Base-by-base conservation (phyloP, 2,329 filamentous ascomycete species). In the Rutstroemia sp. region DNA sequence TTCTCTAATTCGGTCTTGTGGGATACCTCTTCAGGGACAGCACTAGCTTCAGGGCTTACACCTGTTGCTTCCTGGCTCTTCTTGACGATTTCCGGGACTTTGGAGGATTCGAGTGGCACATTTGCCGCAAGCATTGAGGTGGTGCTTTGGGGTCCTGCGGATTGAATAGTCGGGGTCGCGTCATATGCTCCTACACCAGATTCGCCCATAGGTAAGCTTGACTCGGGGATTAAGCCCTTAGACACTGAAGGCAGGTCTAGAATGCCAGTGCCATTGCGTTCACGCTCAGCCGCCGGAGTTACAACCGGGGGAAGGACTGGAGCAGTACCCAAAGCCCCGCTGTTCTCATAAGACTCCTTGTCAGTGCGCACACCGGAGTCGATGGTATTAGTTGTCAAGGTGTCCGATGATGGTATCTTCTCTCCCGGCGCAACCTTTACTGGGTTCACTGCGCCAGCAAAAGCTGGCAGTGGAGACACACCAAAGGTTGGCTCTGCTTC, bases 301-400 rank as follows among this genome's bases (percentile, higher is more conserved):
- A 66, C 74, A 75, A 68, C 67, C 19, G 65, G 65, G 30, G 68
- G 67, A 17, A 69, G 63, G 19, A 67, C 58, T 17, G 68, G 67
- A 17, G 65, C 60, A 53, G 60, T 59, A 3, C 65, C 67, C 6
- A 84, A 72, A 57, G 84, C 80, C 67, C 87, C 87, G 61, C 85
- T 84, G 71, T 88, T 88, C 71, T 95, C 87, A 72, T 96, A 97
- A 1, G 89, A 92, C 64, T 84, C 88, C 71, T 90, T 81, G 70
- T 96, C 92, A 19, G 89, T 80, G 67, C 85, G 82, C 67, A 96
- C 80, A 51, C 90, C 86, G 58, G 76, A 75, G 69, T 89, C 86
- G 64, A 82, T 76, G 62, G 86, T 86, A 70, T 88, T 87, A 51
- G 78, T 72, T 48, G 83, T 84, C 64, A 91, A 68, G 25, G 79